Conservation (phyloP, 352 stramenopile genomes). For the Pythium guiyangense region DNA sequence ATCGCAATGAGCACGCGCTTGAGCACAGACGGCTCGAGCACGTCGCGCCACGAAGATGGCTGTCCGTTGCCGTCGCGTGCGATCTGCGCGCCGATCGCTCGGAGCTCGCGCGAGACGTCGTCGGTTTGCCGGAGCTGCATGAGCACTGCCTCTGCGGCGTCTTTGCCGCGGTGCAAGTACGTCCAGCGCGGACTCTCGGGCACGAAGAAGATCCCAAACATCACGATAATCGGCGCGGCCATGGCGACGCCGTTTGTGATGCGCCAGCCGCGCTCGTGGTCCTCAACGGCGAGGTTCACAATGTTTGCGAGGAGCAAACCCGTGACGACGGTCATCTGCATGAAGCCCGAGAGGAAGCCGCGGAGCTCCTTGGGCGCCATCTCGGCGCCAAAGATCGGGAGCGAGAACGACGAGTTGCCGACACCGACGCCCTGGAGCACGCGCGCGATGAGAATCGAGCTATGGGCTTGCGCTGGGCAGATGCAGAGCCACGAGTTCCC, state of each 20-base stretch:
- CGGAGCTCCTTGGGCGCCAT: too few relatives aligned
- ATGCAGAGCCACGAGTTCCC: slow-evolving; percentile 25
- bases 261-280: slow-evolving; percentile 20
- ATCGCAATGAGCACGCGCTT: slow-evolving; percentile 31
- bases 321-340: too few relatives aligned
- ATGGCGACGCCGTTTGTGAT: slow-evolving; percentile 27
- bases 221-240: slow-evolving; percentile 25
- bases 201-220: slow-evolving; percentile 31
- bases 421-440: slow-evolving; percentile 24
- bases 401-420: slow-evolving; percentile 32
- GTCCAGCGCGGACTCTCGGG: slow-evolving; percentile 41
- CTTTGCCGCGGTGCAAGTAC: slow-evolving; percentile 33
- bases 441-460: slow-evolving; percentile 14
- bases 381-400: too few relatives aligned
- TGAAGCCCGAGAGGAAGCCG: too few relatives aligned
- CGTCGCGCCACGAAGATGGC: slow-evolving; percentile 39
- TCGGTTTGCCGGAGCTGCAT: too few relatives aligned
- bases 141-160: slow-evolving; percentile 19
- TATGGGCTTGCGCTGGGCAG: slow-evolving; percentile 11
- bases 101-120: too few relatives aligned
- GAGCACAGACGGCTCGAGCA: slow-evolving; percentile 18
- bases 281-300: slow-evolving; percentile 19
- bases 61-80: too few relatives aligned
- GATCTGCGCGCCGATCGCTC: too few relatives aligned
- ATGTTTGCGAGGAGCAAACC: too few relatives aligned